A percentile compares a stretch with the other conserved stretches of the same genome.
phyloP scores from a whole-genome alignment of 768 basidiomycete species.

The Hemileccinum impolitum region DNA sequence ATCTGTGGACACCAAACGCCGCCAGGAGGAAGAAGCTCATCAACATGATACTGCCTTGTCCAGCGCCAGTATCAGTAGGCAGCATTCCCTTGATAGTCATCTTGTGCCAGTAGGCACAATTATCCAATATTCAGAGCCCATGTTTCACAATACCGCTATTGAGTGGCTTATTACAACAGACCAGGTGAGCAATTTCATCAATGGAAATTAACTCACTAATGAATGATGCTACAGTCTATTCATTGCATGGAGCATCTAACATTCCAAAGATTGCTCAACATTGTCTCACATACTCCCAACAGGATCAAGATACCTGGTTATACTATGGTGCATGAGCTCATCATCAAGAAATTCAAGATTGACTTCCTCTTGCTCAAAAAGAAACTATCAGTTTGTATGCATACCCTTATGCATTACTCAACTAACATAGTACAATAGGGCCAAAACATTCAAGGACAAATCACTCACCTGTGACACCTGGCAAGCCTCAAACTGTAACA shows the following conservation, averaged over 20 bases:
- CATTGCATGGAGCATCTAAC: neutral
- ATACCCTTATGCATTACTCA: too few species aligned
- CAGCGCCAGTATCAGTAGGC: neutral
- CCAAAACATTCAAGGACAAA: too few species aligned
- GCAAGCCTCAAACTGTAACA: too few species aligned
- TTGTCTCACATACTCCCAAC: neutral
- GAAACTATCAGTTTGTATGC: too few species aligned
- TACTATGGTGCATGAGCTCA: neutral
- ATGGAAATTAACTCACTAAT: neutral
- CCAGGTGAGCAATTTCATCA: neutral
- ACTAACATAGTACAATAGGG: too few species aligned
- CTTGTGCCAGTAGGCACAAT: neutral
- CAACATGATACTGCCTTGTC: too few species aligned
- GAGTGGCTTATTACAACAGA: conserved; percentile 2
- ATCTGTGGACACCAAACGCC: neutral
- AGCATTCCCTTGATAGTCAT: neutral
- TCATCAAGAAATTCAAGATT: conserved; percentile 8
- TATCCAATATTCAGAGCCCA: neutral
- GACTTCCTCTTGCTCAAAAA: too few species aligned
- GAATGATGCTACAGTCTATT: conserved; percentile 1
- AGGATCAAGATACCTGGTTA: neutral
- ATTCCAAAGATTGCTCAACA: conserved; percentile 2
- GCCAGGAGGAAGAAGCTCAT: too few species aligned
- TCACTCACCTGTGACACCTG: too few species aligned
- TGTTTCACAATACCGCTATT: neutral